A percentile compares a stretch with the other conserved stretches of the same genome.
These are phyloP conservation scores for Sphagnum tenellum DNA, from an alignment of 225 moss, liverwort and hornwort genomes.

Conservation along the genomic window DNA sequence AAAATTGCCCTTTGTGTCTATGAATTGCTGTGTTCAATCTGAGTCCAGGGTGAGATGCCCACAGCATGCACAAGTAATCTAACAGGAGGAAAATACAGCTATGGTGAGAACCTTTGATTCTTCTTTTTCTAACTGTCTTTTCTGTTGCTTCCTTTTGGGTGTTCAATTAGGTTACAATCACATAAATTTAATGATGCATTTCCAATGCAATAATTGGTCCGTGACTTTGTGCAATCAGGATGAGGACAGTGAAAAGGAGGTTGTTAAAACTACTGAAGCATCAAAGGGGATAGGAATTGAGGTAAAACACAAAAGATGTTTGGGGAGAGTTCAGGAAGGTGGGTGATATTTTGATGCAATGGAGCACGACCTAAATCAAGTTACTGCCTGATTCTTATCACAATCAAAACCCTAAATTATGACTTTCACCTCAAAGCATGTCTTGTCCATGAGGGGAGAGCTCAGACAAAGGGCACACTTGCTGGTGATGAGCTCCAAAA, in stretches of 20 bases:
- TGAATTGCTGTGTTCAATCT: neutral
- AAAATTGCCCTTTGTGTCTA: neutral
- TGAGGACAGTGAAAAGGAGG: slow-evolving; percentile 44
- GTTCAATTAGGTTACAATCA: too few relatives aligned
- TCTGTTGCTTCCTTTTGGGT: too few relatives aligned
- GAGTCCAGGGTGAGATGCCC: slow-evolving; percentile 17
- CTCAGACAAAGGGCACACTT: too few relatives aligned
- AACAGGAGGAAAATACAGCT: slow-evolving; percentile 30
- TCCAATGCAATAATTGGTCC: neutral
- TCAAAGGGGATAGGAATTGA: slow-evolving; percentile 30
- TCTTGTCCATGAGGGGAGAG: too few relatives aligned
- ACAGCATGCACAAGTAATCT: slow-evolving; percentile 16
- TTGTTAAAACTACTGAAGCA: slow-evolving; percentile 24
- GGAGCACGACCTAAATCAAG: too few relatives aligned
- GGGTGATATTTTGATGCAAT: too few relatives aligned
- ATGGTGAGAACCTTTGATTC: slow-evolving; percentile 11
- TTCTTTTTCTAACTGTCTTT: neutral
- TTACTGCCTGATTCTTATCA: too few relatives aligned
- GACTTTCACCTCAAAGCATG: too few relatives aligned
- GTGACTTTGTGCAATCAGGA: slow-evolving; percentile 15
- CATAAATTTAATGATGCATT: too few relatives aligned
- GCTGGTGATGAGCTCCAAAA: too few relatives aligned
- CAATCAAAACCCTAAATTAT: too few relatives aligned
- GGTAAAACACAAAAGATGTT: slow-evolving; percentile 14
- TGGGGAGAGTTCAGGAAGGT: too few relatives aligned